Base-by-base conservation (phyloP, 148 eudicot species). In the Pouteria glomerata region DNA sequence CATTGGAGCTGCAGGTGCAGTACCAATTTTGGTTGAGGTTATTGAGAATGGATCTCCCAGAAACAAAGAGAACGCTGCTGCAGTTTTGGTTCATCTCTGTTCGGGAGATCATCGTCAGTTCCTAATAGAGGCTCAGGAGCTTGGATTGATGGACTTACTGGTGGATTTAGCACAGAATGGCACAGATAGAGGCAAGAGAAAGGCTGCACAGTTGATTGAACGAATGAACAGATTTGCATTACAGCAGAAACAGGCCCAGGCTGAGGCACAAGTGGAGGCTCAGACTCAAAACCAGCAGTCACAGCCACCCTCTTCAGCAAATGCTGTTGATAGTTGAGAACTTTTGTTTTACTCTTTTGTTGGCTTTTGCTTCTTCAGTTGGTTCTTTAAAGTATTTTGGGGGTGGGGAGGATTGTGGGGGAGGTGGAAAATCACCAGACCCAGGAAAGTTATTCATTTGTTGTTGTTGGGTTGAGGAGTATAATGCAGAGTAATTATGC, bases 21-120 rank as follows among this genome's bases (percentile, higher is more conserved):
- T 95, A 42, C 90, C 97, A 0, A 88, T 85, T 48, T 79, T 91
- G 77, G 97, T 95, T 11, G 88, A 91, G 27, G 86, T 95, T 41
- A 88, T 91, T 26, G 82, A 79, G 18, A 88, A 71, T 51, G 98
- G 98, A 7, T 95, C 97, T 24, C 96, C 97, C 6, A 86, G 98
- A 82, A 95, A 95, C 77, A 91, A 85, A 74, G 98, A 95, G 75
- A 95, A 91, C 73, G 89, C 97, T 0, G 97, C 97, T 30, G 98
- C 97, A 1, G 89, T 95, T 79, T 66, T 95, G 79, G 88, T 88
- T 73, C 96, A 91, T 73, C 96, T 95, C 48, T 94, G 91, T 66
- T 80, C 91, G 3, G 89, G 93, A 19, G 97, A 91, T 72, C 86
- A 80, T 18, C n/a, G n/a, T n/a, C 78, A 76, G 60, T 77, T 83